These are phyloP conservation scores for Zizania palustris DNA, from an alignment of 202 grass and related monocot genomes.

Conservation along the genomic window DNA sequence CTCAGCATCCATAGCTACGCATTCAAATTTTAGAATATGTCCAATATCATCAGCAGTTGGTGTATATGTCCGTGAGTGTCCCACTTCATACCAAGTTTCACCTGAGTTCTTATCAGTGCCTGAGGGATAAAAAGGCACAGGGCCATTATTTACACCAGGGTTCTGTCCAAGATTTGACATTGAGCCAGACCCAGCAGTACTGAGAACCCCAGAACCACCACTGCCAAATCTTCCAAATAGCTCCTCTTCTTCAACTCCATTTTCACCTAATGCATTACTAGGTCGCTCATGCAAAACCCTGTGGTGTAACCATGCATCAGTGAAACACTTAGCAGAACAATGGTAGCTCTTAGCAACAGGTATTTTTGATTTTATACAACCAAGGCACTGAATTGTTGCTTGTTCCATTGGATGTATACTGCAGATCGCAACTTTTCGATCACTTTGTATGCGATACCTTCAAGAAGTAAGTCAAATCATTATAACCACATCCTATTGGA, in stretches of 20 bases:
- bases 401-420: constrained; percentile 92
- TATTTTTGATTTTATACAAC: constrained; percentile 94
- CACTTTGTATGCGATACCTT: constrained; percentile 95
- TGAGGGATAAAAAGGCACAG: constrained; percentile 56
- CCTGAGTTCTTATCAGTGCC: constrained; percentile 73
- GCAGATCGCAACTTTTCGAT: constrained; percentile 76
- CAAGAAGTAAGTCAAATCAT: constrained; percentile 47
- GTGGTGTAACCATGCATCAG: constrained; percentile 96
- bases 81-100: constrained; percentile 93
- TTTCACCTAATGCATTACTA: constrained; percentile 73
- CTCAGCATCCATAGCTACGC: constrained; percentile 64
- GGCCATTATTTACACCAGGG: constrained; percentile 61
- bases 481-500: constrained; percentile 32
- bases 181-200: constrained; percentile 56
- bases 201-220: constrained; percentile 53
- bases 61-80: constrained; percentile 74
- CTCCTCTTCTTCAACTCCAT: constrained; percentile 88
- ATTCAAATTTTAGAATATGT: constrained; percentile 93
- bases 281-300: constrained; percentile 88
- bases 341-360: constrained; percentile 94
- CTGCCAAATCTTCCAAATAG: constrained; percentile 79
- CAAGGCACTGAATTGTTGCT: constrained; percentile 95
- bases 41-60: constrained; percentile 94
- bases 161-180: constrained; percentile 69
- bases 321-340: constrained; percentile 88